These are phyloP conservation scores for Fusarium domesticum DNA, from an alignment of 2,329 filamentous ascomycete species.

Conservation along the genomic window DNA sequence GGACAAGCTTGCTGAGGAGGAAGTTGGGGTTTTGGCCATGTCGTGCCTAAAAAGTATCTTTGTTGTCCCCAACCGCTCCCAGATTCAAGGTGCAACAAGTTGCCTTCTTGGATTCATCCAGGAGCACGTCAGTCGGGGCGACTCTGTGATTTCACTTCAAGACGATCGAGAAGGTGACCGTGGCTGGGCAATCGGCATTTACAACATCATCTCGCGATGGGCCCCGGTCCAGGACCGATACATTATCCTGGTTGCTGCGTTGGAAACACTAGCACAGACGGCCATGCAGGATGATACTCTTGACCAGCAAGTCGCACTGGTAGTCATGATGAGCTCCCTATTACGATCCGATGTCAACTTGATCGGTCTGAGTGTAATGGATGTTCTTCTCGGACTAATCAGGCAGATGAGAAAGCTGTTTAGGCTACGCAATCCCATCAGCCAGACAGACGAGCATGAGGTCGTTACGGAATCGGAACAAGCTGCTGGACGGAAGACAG, in stretches of 20 bases:
- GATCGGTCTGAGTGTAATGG: conserved; percentile 94
- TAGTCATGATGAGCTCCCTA: conserved; percentile 76
- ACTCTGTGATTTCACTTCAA: conserved; percentile 51
- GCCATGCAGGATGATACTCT: conserved; percentile 69
- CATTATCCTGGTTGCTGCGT: conserved; percentile 76
- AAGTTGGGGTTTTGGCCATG: conserved; percentile 78
- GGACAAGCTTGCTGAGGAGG: conserved; percentile 85
- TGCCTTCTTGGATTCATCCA: conserved; percentile 74
- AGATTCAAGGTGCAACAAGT: conserved; percentile 73
- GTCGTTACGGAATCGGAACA: conserved; percentile 34
- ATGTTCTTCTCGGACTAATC: conserved; percentile 81
- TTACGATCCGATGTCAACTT: conserved; percentile 87
- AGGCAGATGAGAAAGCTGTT: conserved; percentile 78
- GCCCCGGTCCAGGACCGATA: conserved; percentile 93
- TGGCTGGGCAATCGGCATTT: conserved; percentile 80
- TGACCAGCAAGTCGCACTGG: conserved; percentile 69
- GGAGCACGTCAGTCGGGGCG: conserved; percentile 52
- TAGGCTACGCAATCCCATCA: conserved; percentile 52
- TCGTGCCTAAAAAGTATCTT: conserved; percentile 87
- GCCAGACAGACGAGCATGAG: conserved; percentile 35
- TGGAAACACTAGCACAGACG: conserved; percentile 70
- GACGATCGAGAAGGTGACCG: conserved; percentile 43
- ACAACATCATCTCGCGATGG: conserved; percentile 79
- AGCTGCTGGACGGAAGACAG: conserved; percentile 45
- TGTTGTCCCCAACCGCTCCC: conserved; percentile 73